Base-by-base conservation (phyloP, 2,329 filamentous ascomycete species). In the Aureobasidium zeae region DNA sequence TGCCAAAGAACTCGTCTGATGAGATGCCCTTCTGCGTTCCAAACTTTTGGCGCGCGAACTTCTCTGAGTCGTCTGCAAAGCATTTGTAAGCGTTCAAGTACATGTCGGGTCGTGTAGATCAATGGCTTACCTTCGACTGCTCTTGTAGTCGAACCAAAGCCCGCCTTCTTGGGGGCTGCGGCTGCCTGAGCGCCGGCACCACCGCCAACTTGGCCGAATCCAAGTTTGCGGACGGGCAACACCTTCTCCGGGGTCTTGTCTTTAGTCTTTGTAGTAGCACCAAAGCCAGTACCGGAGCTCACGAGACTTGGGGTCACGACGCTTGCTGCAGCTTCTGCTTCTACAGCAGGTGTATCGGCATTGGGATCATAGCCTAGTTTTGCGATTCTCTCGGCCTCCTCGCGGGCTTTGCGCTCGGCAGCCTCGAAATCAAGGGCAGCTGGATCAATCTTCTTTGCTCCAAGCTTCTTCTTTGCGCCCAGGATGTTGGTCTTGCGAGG, bases 1-100 rank as follows among this genome's bases (percentile, higher is more conserved):
- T 89, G 57, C 89, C 87, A 60, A 98, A 98, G 73, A 94, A 98
- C 62, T 98, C 91, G 62, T 98, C 91, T 0, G 88, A 95, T 0
- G 87, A 95, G 53, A 98, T 98, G 54, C 85, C 85, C 71, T 96
- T 96, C 63, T 98, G 91, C 31, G 66, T 67, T 48, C 88, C 89
- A 57, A 98, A 98, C 64, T 94, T 94, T 58, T 76, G 70, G 56
- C 85, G 83, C 5, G 88, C 86, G 59, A 86, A 93, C 57, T 77
- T 79, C 57, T 95, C 79, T 44, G 82, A 80, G 46, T 95, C 86
- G 35, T 78, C 75, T 71, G 25, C 31, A 6, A 20, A 45, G 29
- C 19, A 17, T 2, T 21, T 12, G 35, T 39, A 6, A 36, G 16
- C 28, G 19, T n/a, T 16, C 8, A 10, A 19, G 22, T 13, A 32